These are phyloP conservation scores for Bretschneidera sinensis DNA, from an alignment of 345 rosid genomes.

Conservation along the genomic window DNA sequence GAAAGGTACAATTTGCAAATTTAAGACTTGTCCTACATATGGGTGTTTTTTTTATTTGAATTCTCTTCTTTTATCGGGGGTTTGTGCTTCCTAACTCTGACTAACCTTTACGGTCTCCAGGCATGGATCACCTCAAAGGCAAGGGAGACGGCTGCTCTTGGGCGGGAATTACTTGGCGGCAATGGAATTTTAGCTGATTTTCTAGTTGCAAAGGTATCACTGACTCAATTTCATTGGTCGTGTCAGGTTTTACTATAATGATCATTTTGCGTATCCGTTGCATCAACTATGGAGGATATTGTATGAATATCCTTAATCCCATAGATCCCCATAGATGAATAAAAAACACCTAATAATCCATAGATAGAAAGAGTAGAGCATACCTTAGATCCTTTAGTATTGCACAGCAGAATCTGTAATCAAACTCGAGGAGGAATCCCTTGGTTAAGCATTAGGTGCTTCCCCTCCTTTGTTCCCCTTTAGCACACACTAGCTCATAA, in stretches of 20 bases:
- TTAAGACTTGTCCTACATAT: background rate
- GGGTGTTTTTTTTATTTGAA: too few species aligned
- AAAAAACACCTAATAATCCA: too few species aligned
- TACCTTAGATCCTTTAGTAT: too few species aligned
- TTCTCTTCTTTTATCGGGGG: background rate
- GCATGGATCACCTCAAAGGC: slow-evolving; percentile 76
- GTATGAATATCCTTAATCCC: too few species aligned
- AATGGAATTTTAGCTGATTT: slow-evolving; percentile 83
- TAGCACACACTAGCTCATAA: too few species aligned
- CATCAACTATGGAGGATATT: too few species aligned
- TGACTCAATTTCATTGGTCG: background rate
- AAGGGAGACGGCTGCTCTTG: slow-evolving; percentile 75
- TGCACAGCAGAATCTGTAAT: too few species aligned
- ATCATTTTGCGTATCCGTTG: background rate
- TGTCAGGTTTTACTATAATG: background rate
- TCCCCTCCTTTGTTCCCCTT: too few species aligned
- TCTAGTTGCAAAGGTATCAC: slow-evolving; percentile 83
- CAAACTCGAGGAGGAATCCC: too few species aligned
- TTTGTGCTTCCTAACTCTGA: background rate
- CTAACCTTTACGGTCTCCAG: slow-evolving; percentile 29
- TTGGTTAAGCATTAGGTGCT: too few species aligned
- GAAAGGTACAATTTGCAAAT: slow-evolving; percentile 55
- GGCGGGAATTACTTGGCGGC: slow-evolving; percentile 93
- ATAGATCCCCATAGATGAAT: too few species aligned
- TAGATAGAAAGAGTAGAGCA: too few species aligned